Evolutionary conservation across 2,329 filamentous ascomycete genomes (phyloP).

Genomic region (Raffaelea arxii): DNA sequence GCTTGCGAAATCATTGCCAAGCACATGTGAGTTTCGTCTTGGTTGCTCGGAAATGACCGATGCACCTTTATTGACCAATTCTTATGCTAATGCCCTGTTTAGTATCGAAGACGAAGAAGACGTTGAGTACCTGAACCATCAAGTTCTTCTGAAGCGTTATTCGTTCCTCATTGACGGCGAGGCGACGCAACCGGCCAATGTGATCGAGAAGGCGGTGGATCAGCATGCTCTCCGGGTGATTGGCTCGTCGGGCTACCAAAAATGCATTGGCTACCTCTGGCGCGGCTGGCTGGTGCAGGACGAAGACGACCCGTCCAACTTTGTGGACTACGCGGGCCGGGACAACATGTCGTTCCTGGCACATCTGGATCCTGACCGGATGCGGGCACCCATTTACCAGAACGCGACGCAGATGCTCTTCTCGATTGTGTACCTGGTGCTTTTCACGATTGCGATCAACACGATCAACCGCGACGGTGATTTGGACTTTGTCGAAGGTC

Average conservation of each 20-base stretch:
- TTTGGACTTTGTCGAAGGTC: slow-evolving; percentile 70
- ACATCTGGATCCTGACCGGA: slow-evolving; percentile 88
- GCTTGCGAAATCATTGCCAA: slow-evolving; percentile 94
- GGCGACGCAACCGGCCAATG: slow-evolving; percentile 69
- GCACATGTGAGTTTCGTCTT: slow-evolving; percentile 38
- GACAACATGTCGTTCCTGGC: slow-evolving; percentile 66
- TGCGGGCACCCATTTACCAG: slow-evolving; percentile 87
- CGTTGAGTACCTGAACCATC: slow-evolving; percentile 65
- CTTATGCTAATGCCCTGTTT: neutral
- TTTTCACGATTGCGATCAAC: slow-evolving; percentile 90
- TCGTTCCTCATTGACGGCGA: slow-evolving; percentile 65
- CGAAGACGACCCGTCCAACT: slow-evolving; percentile 79
- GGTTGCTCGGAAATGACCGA: too few species aligned
- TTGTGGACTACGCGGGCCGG: slow-evolving; percentile 78
- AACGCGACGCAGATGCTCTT: slow-evolving; percentile 81
- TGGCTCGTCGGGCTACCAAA: slow-evolving; percentile 88
- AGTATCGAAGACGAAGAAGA: slow-evolving; percentile 84
- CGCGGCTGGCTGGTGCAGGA: slow-evolving; percentile 95
- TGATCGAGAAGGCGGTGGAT: slow-evolving; percentile 88
- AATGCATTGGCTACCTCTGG: slow-evolving; percentile 90
- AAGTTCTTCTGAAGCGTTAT: slow-evolving; percentile 79
- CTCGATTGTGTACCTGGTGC: slow-evolving; percentile 68
- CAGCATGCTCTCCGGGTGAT: slow-evolving; percentile 83
- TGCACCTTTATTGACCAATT: too few species aligned
- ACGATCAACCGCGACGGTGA: slow-evolving; percentile 81